Conservation (phyloP, 192 early-diverging fungal genomes). For the Fimicolochytrium jonesii region DNA sequence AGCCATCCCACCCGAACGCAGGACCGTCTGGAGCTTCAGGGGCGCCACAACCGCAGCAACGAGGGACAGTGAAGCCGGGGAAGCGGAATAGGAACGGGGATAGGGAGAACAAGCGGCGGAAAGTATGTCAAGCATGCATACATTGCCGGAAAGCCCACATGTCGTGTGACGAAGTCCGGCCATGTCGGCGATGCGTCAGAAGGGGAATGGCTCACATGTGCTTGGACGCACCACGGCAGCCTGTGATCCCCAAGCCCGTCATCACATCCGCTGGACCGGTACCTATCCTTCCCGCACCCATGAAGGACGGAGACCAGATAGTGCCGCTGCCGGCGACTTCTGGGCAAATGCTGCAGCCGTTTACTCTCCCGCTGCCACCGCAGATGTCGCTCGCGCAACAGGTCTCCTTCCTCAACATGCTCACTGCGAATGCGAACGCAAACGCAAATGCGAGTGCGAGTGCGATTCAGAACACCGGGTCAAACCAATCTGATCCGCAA, state of each 20-base stretch:
- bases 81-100: too few species aligned
- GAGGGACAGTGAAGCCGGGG: too few species aligned
- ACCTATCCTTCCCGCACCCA: neutral
- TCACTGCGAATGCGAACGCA: neutral
- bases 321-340: too few species aligned
- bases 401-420: slow-evolving; percentile 2
- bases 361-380: too few species aligned
- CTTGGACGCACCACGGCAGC: slow-evolving; percentile 71
- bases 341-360: too few species aligned
- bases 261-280: slow-evolving; percentile 2
- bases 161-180: slow-evolving; percentile 69
- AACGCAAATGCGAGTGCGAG: neutral
- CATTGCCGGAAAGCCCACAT: slow-evolving; percentile 94
- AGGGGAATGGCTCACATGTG: slow-evolving; percentile 91
- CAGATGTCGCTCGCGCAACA: slow-evolving; percentile 1
- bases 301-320: too few species aligned
- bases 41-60: too few species aligned
- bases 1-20: too few species aligned
- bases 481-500: too few species aligned
- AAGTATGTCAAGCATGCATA: slow-evolving; percentile 75
- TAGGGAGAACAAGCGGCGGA: slow-evolving; percentile 35
- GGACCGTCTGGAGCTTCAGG: too few species aligned
- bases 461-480: too few species aligned
- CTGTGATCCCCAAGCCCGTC: slow-evolving; percentile 15
- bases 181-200: slow-evolving; percentile 92